Base-by-base conservation (phyloP, 768 basidiomycete genomes). In the Collybia sp. region DNA sequence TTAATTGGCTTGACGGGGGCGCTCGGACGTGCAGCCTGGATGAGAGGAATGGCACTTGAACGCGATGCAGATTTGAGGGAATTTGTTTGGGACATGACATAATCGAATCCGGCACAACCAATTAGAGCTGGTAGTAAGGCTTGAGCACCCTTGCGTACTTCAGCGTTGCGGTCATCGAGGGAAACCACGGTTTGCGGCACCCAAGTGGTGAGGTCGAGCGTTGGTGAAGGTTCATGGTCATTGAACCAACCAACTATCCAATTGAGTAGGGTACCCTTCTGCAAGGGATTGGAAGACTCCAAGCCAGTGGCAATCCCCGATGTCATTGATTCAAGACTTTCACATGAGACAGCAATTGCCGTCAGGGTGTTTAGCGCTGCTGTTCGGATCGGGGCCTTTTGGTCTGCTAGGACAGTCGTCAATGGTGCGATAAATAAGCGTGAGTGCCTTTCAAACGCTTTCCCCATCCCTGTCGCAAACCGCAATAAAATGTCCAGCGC, bases 391-490 rank as follows among this genome's bases (percentile, higher is more conserved):
- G 82, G 83, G 6, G 88, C 83, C 64, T 98, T 98, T 61, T 95
- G 92, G 61, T 99, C 96, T 4, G 95, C 78, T 9, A 97, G 77
- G 9, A 92, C 93, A 5, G 85, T 83, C 3, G 85, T 82, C 16
- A 98, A 73, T 0, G 93, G 83, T 0, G 80, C 64, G 8, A 80
- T 78, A 55, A 93, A 87, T 46, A 91, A 71, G 30, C 86, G 83
- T 2, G 79, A 75, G 57, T 95, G 78, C 63, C 90, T 95, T 57
- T 98, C 95, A 58, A 99, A 98, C 2, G 90, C 80, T 59, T 87
- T 92, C 35, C 93, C 93, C 92, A 99, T 98, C 2, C 93, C 94
- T 2, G 76, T 80, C 6, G 96, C 93, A 52, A 98, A 83, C 30
- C 91, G 87, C 31, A 85, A 77, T 44, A 98, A 83, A 46, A 95